Conservation (phyloP, 1,139 yeast species). For the Suhomyces wounanorum region DNA sequence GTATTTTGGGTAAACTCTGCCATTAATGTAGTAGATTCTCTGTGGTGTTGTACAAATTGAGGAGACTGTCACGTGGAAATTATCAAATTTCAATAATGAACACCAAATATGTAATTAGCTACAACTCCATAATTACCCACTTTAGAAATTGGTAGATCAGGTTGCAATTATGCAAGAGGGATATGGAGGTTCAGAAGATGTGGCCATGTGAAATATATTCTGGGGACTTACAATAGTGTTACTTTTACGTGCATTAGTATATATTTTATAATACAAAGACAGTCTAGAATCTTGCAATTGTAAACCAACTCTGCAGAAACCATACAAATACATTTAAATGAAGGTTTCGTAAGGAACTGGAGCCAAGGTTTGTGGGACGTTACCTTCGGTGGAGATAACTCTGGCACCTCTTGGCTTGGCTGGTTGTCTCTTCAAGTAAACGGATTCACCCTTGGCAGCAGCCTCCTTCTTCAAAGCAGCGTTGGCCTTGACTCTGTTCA, state of each 20-base stretch:
- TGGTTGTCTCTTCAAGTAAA: conserved; percentile 96
- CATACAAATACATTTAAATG: conserved; percentile 58
- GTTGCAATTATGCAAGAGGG: too few relatives aligned
- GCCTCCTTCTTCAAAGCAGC: conserved; percentile 95
- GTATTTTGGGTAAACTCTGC: conserved; percentile 3
- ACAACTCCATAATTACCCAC: neutral
- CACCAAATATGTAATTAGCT: neutral
- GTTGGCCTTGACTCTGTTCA: conserved; percentile 96
- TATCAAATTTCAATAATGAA: neutral
- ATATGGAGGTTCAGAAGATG: neutral
- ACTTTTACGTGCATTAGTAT: conserved; percentile 18
- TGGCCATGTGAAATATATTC: neutral
- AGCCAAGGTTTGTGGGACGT: conserved; percentile 95
- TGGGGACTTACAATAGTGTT: neutral
- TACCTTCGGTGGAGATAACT: conserved; percentile 73
- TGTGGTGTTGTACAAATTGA: conserved; percentile 4
- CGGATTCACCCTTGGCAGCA: conserved; percentile 89
- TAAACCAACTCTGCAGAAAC: conserved; percentile 11
- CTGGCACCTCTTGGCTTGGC: conserved; percentile 94
- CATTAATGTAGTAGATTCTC: neutral
- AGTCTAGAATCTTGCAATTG: conserved; percentile 6
- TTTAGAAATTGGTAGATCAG: neutral
- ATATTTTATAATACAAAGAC: conserved; percentile 14
- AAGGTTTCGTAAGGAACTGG: conserved; percentile 99
- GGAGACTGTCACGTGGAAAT: conserved; percentile 1